Base-by-base conservation (phyloP, 495 filamentous ascomycete genomes). In the Chaetomium fimeti region DNA sequence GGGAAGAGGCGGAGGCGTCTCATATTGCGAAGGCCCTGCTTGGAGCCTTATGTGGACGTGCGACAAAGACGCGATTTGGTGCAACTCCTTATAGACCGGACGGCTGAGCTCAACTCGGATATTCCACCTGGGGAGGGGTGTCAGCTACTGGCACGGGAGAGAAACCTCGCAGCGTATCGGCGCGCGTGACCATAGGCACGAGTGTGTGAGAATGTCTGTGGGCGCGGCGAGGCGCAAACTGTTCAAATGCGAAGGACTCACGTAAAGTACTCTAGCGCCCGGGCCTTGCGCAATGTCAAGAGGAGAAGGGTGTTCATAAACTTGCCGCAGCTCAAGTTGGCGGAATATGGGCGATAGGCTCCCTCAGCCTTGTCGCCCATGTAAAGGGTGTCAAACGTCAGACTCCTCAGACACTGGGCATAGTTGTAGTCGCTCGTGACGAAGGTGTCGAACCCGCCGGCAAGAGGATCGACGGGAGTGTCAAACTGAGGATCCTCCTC, bases 291-390 rank as follows among this genome's bases (percentile, higher is more conserved):
- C 56, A 87, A 60, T 0, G 82, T 78, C 61, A 87, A 67, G n/a
- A 86, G 78, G 4, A 88, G 68, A 22, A 85, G 69, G 0, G 83
- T 86, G 61, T 85, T 88, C 75, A 88, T 77, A 29, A 87, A 84
- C 71, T 86, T 88, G 11, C 82, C 83, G 66, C 80, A 84, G 72
- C 79, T 82, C 36, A 75, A 68, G 42, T 66, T 77, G 60, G 79
- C 79, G 4, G 77, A 72, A 58, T 82, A 84, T 0, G 78, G 67
- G 51, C 78, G 76, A 65, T 83, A 83, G 6, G 78, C 74, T 1
- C 68, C 61, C 53, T 82, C 79, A 7, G 75, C 80, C 68, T 79
- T 79, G 16, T 74, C 69, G 5, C 79, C 79, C 6, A 75, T 70
- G 68, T 72, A 77, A 7, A 81, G 70, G 0, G 81, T 80, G 60